Base-by-base conservation (phyloP, 768 basidiomycete species). In the Boletus patriciae region DNA sequence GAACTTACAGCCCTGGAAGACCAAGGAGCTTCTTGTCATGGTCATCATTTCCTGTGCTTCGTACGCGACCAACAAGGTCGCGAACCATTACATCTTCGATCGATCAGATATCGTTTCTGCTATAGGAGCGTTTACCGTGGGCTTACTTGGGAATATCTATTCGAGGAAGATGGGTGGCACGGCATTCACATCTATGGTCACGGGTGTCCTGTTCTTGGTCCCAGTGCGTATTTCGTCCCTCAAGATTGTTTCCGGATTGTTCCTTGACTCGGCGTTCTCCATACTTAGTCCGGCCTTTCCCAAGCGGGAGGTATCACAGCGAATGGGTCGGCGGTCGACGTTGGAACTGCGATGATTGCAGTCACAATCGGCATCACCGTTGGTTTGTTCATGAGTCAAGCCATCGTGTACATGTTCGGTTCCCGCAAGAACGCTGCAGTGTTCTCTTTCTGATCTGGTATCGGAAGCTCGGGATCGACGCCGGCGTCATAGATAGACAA, bases 341-440 rank as follows among this genome's bases (percentile, higher is more conserved):
- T 93, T 51, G 88, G 92, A 59, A 84, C 86, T 34, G 87, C 92
- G 9, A 92, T 92, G 88, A 90, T 91, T 58, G 83, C 87, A n/a
- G 92, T 94, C 46, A 88, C 90, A 1, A 91, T 94, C 55, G 92
- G 92, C 29, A 93, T 94, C 63, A 94, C 91, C 1, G 90, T 93
- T 48, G 91, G 92, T 18, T 71, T 94, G 43, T 94, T 93, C 75
- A 90, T 89, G 81, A 92, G 90, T 62, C 90, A 91, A 67, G 86
- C 90, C 12, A 71, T 94, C 42, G 89, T 94, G 16, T 94, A 94
- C 66, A 88, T 87, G 62, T 94, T 94, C 64, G 92, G 92, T 9
- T 79, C 82, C 9, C 80, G 88, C 57, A 94, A 94, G 77, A 88
- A 85, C 55, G 88, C 90, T 16, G 91, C 90, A 7, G 82, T 92